These are phyloP conservation scores for Pseudogymnoascus sp. DNA, from an alignment of 2,329 filamentous ascomycete genomes.

Conservation along the genomic window DNA sequence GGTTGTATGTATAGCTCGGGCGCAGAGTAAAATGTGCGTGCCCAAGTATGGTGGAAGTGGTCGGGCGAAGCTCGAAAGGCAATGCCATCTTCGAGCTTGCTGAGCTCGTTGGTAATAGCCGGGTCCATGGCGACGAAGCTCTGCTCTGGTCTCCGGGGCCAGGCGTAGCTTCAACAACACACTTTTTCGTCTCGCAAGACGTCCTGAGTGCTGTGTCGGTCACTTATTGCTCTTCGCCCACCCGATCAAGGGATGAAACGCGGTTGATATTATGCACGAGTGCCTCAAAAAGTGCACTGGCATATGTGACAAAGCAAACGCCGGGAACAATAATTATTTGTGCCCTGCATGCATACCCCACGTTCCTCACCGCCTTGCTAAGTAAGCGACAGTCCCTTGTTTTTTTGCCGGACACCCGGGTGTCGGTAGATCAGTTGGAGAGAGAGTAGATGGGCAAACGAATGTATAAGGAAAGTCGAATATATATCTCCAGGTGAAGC, in stretches of 20 bases:
- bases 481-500: not conserved
- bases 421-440: not conserved
- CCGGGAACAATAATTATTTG: not conserved
- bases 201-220: not conserved
- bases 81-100: constrained; percentile 50
- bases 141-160: not conserved
- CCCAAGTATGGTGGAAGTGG: constrained; percentile 88
- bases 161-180: not conserved
- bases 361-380: constrained; percentile 6
- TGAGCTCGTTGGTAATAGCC: constrained; percentile 44
- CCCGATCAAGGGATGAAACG: constrained; percentile 8
- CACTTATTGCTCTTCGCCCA: not conserved
- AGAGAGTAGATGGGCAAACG: not conserved
- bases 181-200: not conserved
- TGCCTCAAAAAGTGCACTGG: constrained; percentile 6
- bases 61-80: constrained; percentile 68
- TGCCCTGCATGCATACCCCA: not conserved
- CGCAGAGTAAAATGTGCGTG: constrained; percentile 78
- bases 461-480: not conserved
- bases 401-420: constrained; percentile 3
- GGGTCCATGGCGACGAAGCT: constrained; percentile 26
- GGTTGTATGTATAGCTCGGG: constrained; percentile 91
- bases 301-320: constrained; percentile 2
- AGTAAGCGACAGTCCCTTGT: constrained; percentile 1
- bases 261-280: constrained; percentile 1